Evolutionary conservation across 768 basidiomycete species (phyloP), one percentile per base, ranked within the genome.

Genomic region (Porpolomopsis calyptriformis): DNA sequence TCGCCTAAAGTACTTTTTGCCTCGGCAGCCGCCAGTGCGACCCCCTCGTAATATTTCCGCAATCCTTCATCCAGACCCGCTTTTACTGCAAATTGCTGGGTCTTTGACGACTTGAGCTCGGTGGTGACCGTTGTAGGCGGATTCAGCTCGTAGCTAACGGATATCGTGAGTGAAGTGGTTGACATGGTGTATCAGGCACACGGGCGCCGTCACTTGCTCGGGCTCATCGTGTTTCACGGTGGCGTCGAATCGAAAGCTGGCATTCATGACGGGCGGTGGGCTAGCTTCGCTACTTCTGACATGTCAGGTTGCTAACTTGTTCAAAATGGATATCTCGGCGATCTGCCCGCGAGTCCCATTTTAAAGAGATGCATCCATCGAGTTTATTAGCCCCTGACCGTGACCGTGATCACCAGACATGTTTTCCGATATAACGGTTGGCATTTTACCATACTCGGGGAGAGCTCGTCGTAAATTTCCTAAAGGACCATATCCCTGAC

Each of bases 1-100:
- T 77, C 69, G 8, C 85, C 85, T 3, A 84, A 52, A 23, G 68
- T 64, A 35, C 65, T 66, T 50, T 68, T 77, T 23, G 81, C 80
- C 27, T 66, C 62, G 26, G 63, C 64, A 41, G 87, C 65, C 16
- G 77, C 66, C 4, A 53, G 60, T 49, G 69, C 65, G 33, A 87
- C 59, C 2, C 60, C 64, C 1, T 60, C 57, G 47, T 85, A 85
- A 55, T 80, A 82, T 25, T 57, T 48, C 27, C 57, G 63, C 41
- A 58, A 59, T 8, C 55, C 56, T 6, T 54, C 53, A 27, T 43
- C 46, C 2, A 52, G 40, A 42, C 49, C 52, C 4, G 27, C 37
- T 9, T 56, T 50, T 16, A 62, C 46, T 3, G 40, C 25, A 33
- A 62, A 58, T 24, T 50, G 36, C 19, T 53, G 51, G 1, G 45